Conservation (phyloP, 805 yeast species). For the Candida coquimbonensis region DNA sequence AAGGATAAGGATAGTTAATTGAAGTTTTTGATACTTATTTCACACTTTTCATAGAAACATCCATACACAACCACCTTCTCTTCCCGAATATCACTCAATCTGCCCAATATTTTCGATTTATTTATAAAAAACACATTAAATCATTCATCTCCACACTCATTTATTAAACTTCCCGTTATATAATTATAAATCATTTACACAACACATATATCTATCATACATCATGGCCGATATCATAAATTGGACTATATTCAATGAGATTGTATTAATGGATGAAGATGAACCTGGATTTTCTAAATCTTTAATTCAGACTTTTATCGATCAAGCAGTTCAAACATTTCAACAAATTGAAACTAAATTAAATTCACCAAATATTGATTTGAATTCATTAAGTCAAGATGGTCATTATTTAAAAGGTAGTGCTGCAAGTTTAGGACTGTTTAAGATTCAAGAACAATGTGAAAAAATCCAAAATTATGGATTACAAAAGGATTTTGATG, state of each 20-base stretch:
- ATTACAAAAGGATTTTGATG: slow-evolving; percentile 28
- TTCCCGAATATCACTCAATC: no score
- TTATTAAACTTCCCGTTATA: no score
- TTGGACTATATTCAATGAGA: slow-evolving; percentile 83
- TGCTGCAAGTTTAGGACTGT: slow-evolving; percentile 88
- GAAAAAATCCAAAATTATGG: slow-evolving; percentile 93
- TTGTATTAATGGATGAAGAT: slow-evolving; percentile 93
- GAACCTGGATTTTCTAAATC: slow-evolving; percentile 83
- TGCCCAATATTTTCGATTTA: no score
- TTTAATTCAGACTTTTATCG: slow-evolving; percentile 76
- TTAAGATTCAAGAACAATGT: slow-evolving; percentile 77
- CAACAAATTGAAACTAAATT: slow-evolving; percentile 50
- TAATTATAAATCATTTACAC: no score
- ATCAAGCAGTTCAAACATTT: slow-evolving; percentile 81
- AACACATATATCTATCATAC: no score
- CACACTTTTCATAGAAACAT: no score
- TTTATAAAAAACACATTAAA: no score
- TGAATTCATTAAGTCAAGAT: slow-evolving; percentile 57
- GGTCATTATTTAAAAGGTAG: slow-evolving; percentile 96
- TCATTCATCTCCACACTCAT: no score
- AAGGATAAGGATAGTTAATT: no score
- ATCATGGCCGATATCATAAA: slow-evolving; percentile 58
- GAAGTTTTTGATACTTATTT: no score
- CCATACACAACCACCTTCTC: no score
- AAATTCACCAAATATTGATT: slow-evolving; percentile 28